Percentiles rank a stretch among this genome's conserved stretches.
Evolutionary conservation across 2,329 filamentous ascomycete species (phyloP).

Genomic region (Aureobasidium sp.): DNA sequence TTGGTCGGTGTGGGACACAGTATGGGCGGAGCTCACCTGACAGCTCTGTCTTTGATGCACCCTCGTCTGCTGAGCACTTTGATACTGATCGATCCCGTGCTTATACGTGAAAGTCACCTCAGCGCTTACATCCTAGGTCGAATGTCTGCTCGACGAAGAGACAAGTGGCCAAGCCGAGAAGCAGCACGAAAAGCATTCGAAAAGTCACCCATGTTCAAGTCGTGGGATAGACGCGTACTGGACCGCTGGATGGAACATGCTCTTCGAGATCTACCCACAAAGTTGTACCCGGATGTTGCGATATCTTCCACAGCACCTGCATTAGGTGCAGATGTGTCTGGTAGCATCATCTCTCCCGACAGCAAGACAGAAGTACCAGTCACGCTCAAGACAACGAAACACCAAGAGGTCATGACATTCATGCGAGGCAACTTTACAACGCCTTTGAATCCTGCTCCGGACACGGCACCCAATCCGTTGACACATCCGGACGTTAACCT

Average conservation of each 20-base stretch:
- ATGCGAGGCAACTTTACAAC: constrained; percentile 50
- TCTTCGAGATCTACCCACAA: constrained; percentile 64
- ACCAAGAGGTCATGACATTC: constrained; percentile 80
- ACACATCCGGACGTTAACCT: constrained; percentile 37
- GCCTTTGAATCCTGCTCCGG: constrained; percentile 20
- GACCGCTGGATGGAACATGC: constrained; percentile 66
- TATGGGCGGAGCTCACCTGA: constrained; percentile 70
- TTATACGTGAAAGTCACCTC: constrained; percentile 43
- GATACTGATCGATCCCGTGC: constrained; percentile 77
- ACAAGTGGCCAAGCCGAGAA: constrained; percentile 69
- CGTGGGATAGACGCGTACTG: constrained; percentile 76
- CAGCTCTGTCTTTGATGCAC: constrained; percentile 65
- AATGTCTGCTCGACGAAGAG: constrained; percentile 63
- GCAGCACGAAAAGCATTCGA: constrained; percentile 60
- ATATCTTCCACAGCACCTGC: constrained; percentile 21
- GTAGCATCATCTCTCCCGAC: constrained; percentile 14
- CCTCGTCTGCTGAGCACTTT: constrained; percentile 70
- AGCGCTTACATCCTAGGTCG: constrained; percentile 38
- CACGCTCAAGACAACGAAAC: constrained; percentile 72
- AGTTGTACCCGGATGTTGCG: constrained; percentile 41
- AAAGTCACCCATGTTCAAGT: constrained; percentile 65
- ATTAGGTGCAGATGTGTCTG: constrained; percentile 21
- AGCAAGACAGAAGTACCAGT: constrained; percentile 39
- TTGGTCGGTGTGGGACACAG: constrained; percentile 82
- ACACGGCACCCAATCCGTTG: constrained; percentile 28